Conservation (phyloP, 345 rosid species). For the Camelina hispida region DNA sequence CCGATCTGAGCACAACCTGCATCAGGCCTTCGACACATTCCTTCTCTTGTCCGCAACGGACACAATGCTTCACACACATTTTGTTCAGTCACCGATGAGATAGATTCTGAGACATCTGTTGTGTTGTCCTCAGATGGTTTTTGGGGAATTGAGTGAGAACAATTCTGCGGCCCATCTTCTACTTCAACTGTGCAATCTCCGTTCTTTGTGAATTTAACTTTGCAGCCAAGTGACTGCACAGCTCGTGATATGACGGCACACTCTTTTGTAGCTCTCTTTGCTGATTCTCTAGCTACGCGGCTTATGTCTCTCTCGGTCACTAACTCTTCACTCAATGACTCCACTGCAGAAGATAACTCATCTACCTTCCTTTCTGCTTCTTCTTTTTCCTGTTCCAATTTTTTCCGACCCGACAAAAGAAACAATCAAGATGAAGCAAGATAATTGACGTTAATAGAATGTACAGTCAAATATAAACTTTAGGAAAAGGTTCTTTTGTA, state of each 20-base stretch:
- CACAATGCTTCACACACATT: constrained; percentile 68
- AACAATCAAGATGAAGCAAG: constrained; percentile 11
- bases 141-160: constrained; percentile 48
- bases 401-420: constrained; percentile 18
- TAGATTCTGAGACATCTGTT: constrained; percentile 71
- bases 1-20: constrained; percentile 82
- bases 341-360: constrained; percentile 53
- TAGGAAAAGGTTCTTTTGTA: background rate
- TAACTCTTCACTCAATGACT: constrained; percentile 63
- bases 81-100: constrained; percentile 60
- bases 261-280: constrained; percentile 75
- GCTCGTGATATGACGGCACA: constrained; percentile 71
- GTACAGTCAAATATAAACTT: constrained; percentile 5
- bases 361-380: constrained; percentile 69
- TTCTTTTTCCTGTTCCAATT: constrained; percentile 69
- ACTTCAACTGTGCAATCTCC: constrained; percentile 68
- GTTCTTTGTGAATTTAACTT: constrained; percentile 64
- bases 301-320: constrained; percentile 68
- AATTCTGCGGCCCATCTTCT: constrained; percentile 47
- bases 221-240: constrained; percentile 83
- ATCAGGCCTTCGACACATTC: constrained; percentile 92
- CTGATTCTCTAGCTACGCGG: constrained; percentile 64
- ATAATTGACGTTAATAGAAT: constrained; percentile 6
- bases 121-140: constrained; percentile 49
- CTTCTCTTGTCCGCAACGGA: constrained; percentile 68